A percentile compares a stretch with the other conserved stretches of the same genome.
phyloP scores from a whole-genome alignment of 1,139 yeast genomes.

The Eremothecium cymbalariae region DNA sequence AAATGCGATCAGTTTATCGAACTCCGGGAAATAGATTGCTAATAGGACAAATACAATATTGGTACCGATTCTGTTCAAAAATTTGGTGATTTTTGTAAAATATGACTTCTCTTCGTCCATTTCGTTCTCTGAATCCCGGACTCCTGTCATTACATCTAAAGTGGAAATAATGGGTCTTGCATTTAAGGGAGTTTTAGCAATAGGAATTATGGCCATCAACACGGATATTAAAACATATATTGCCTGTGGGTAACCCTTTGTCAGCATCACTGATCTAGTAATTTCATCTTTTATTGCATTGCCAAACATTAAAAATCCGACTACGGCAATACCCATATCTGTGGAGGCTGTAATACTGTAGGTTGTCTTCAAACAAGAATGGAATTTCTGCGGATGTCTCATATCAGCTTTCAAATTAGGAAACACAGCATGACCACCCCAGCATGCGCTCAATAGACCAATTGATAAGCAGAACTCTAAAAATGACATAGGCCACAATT shows the following conservation, averaged over 20 bases:
- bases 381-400: constrained; percentile 61
- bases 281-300: constrained; percentile 65
- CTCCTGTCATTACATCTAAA: constrained; percentile 40
- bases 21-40: constrained; percentile 60
- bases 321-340: constrained; percentile 66
- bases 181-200: constrained; percentile 80
- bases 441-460: constrained; percentile 77
- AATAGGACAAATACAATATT: constrained; percentile 40
- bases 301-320: constrained; percentile 90
- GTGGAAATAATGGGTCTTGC: constrained; percentile 82
- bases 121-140: constrained; percentile 27
- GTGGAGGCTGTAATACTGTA: constrained; percentile 62
- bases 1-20: constrained; percentile 76
- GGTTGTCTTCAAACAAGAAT: constrained; percentile 43
- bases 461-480: constrained; percentile 49
- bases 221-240: constrained; percentile 57
- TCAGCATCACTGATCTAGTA: constrained; percentile 63
- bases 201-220: constrained; percentile 71
- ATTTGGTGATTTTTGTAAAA: constrained; percentile 18
- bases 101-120: constrained; percentile 12
- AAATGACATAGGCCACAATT: constrained; percentile 46
- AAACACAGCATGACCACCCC: constrained; percentile 87
- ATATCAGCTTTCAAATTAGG: constrained; percentile 75
- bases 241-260: constrained; percentile 66
- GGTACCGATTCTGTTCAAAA: constrained; percentile 34